phyloP scores from a whole-genome alignment of 2,329 filamentous ascomycete species.

The Pseudocercospora ulei region DNA sequence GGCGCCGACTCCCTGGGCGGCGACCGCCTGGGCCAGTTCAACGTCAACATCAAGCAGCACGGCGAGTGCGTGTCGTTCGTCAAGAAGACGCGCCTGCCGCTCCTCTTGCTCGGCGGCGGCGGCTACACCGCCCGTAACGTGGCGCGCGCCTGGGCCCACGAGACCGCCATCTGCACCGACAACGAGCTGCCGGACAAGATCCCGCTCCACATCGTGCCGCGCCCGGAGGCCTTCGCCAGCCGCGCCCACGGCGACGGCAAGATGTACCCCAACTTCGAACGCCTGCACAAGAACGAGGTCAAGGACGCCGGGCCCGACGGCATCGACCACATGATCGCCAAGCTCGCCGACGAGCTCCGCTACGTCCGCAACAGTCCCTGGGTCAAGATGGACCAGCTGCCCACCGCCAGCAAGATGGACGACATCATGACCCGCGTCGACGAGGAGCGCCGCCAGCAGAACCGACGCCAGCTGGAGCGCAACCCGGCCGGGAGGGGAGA shows the following conservation, averaged over 20 bases:
- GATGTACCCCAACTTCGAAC: slow-evolving; percentile 74
- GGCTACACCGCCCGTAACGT: slow-evolving; percentile 96
- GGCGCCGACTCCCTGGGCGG: slow-evolving; percentile 90
- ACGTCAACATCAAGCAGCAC: slow-evolving; percentile 89
- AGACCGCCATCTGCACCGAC: slow-evolving; percentile 81
- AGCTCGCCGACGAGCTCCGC: slow-evolving; percentile 73
- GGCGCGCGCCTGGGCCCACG: slow-evolving; percentile 90
- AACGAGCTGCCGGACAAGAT: slow-evolving; percentile 62
- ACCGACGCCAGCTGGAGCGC: slow-evolving; percentile 40
- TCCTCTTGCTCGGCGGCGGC: slow-evolving; percentile 86
- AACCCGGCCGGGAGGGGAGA: slow-evolving; percentile 41
- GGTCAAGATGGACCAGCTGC: slow-evolving; percentile 72
- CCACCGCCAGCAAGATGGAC: slow-evolving; percentile 55
- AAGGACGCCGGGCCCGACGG: slow-evolving; percentile 71
- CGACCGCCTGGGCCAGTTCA: slow-evolving; percentile 89
- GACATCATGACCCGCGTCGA: slow-evolving; percentile 59
- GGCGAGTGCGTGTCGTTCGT: slow-evolving; percentile 83
- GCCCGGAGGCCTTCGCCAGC: slow-evolving; percentile 71
- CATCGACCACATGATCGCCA: slow-evolving; percentile 55
- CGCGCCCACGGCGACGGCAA: slow-evolving; percentile 60
- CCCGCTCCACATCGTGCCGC: slow-evolving; percentile 64
- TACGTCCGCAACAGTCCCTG: slow-evolving; percentile 80
- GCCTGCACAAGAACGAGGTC: slow-evolving; percentile 52
- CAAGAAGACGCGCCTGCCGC: slow-evolving; percentile 67
- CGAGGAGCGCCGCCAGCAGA: slow-evolving; percentile 44